Conservation (phyloP, 2,329 filamentous ascomycete genomes). For the Waltergamsia citrina region DNA sequence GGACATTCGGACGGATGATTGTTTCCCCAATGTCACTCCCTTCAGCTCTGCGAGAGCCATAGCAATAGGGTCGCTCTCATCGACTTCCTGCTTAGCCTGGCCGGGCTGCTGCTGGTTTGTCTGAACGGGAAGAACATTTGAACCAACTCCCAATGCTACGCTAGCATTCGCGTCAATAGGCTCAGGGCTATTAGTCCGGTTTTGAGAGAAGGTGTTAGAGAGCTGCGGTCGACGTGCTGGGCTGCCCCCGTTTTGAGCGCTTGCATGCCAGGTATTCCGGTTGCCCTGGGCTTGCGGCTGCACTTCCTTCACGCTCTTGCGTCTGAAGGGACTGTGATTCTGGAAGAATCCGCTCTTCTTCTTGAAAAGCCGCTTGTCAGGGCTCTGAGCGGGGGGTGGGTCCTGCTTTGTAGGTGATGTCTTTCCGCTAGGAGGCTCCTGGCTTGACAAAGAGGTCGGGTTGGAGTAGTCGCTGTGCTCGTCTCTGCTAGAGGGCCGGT, state of each 20-base stretch:
- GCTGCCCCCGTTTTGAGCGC: slow-evolving; percentile 13
- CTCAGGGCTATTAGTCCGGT: slow-evolving; percentile 59
- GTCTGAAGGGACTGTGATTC: slow-evolving; percentile 82
- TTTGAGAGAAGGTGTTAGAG: slow-evolving; percentile 26
- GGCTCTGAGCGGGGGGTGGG: slow-evolving; percentile 32
- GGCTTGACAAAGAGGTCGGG: slow-evolving; percentile 79
- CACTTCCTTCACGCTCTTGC: slow-evolving; percentile 77
- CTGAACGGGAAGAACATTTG: slow-evolving; percentile 92
- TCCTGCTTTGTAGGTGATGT: slow-evolving; percentile 64
- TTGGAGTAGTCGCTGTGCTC: slow-evolving; percentile 88
- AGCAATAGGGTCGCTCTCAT: slow-evolving; percentile 80
- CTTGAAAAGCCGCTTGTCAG: slow-evolving; percentile 59
- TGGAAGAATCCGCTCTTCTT: slow-evolving; percentile 85
- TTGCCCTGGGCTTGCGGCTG: slow-evolving; percentile 27
- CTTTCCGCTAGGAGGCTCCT: slow-evolving; percentile 67
- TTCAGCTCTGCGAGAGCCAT: slow-evolving; percentile 88
- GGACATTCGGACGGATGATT: slow-evolving; percentile 75
- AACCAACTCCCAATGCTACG: slow-evolving; percentile 86
- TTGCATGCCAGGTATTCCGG: slow-evolving; percentile 52
- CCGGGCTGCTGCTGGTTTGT: slow-evolving; percentile 28
- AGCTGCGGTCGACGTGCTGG: slow-evolving; percentile 27
- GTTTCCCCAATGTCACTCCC: slow-evolving; percentile 66
- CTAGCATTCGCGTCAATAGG: slow-evolving; percentile 87
- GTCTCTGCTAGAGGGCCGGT: slow-evolving; percentile 73
- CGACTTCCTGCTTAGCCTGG: slow-evolving; percentile 28